These are phyloP conservation scores for Murraya paniculata DNA, from an alignment of 345 rosid genomes.

Conservation along the genomic window DNA sequence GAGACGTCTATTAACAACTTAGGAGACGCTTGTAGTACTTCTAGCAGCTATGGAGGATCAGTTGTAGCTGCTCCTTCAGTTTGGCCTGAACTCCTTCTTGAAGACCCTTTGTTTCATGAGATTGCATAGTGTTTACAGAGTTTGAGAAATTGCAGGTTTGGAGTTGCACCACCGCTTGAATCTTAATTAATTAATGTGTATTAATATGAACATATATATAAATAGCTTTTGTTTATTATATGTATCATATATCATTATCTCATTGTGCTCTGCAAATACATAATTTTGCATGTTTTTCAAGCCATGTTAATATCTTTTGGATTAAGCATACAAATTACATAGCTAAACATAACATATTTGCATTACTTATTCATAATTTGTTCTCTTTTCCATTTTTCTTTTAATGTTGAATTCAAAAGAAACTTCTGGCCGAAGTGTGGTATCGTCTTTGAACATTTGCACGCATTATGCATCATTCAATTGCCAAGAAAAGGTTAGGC, in stretches of 20 bases:
- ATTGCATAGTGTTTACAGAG: conserved; percentile 26
- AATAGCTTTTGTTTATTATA: conserved; percentile 1
- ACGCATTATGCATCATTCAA: background rate
- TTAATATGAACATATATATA: background rate
- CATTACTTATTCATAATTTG: background rate
- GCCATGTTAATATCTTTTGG: background rate
- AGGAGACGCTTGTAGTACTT: conserved; percentile 25
- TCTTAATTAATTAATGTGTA: conserved; percentile 8
- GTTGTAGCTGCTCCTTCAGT: conserved; percentile 18
- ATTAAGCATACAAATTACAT: background rate
- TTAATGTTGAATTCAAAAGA: background rate
- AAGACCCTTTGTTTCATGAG: conserved; percentile 49
- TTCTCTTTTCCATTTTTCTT: background rate
- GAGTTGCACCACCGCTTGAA: conserved; percentile 10
- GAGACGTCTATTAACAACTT: conserved; percentile 13
- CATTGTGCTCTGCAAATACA: conserved; percentile 4
- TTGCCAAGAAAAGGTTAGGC: conserved; percentile 15
- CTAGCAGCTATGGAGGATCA: conserved; percentile 35
- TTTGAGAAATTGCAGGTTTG: conserved; percentile 14
- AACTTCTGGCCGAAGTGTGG: background rate
- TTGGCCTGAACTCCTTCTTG: conserved; percentile 51
- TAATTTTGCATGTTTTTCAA: conserved; percentile 1
- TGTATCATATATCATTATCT: background rate
- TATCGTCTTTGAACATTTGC: background rate
- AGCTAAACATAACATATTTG: background rate